Percentiles rank a stretch among this genome's conserved stretches.
Conservation (phyloP, 768 basidiomycete species). For the Tulasnella sp. region DNA sequence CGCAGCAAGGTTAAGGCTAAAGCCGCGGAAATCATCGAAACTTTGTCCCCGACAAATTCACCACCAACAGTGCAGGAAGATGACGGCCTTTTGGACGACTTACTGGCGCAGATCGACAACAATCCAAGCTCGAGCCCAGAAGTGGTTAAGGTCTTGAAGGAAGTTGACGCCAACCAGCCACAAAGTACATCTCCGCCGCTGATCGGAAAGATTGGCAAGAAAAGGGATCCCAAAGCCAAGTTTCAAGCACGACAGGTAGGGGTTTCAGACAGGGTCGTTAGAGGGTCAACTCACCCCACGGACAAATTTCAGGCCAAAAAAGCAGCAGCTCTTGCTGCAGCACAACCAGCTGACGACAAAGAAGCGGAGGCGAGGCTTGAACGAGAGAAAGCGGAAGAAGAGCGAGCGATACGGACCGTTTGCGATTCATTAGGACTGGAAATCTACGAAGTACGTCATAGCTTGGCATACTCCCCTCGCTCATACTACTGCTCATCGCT, state of each 20-base stretch:
- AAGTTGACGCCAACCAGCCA: conserved; percentile 42
- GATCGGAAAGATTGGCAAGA: conserved; percentile 40
- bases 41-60: conserved; percentile 29
- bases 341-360: conserved; percentile 51
- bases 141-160: conserved; percentile 49
- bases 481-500: background rate
- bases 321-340: conserved; percentile 59
- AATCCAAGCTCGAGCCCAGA: conserved; percentile 51
- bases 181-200: conserved; percentile 33
- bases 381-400: conserved; percentile 65
- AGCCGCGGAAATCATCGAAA: conserved; percentile 11
- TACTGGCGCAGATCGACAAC: conserved; percentile 71
- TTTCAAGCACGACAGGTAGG: conserved; percentile 70
- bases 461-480: background rate
- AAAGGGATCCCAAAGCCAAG: conserved; percentile 58
- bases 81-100: conserved; percentile 65
- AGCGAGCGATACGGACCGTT: conserved; percentile 56
- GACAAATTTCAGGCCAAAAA: conserved; percentile 57
- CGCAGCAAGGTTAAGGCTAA: conserved; percentile 55
- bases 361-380: conserved; percentile 58
- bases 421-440: conserved; percentile 65
- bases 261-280: background rate
- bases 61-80: conserved; percentile 43
- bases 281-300: background rate
- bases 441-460: conserved; percentile 55